phyloP scores from a whole-genome alignment of 108 stramenopile genomes.

The Pseudonitzschia multiseries region DNA sequence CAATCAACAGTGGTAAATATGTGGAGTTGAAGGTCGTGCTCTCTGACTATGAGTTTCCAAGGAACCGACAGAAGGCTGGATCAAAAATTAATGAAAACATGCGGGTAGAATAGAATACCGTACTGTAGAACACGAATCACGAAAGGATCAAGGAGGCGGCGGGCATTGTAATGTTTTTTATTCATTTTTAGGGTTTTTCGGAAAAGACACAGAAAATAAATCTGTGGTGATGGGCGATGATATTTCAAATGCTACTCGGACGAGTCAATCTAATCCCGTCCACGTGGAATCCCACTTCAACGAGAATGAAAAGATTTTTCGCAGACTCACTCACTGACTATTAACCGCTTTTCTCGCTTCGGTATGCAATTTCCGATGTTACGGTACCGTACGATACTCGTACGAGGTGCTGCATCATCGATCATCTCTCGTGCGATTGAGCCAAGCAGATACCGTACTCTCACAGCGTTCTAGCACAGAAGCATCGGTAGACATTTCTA shows the following conservation, averaged over 20 bases:
- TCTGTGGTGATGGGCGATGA: neutral
- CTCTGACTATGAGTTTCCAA: too few relatives aligned
- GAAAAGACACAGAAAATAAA: neutral
- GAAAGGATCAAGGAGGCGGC: too few relatives aligned
- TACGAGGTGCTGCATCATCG: neutral
- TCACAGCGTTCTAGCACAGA: neutral
- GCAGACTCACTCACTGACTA: neutral
- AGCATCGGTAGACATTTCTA: neutral
- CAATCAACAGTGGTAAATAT: too few relatives aligned
- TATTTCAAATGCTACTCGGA: neutral
- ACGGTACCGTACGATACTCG: neutral
- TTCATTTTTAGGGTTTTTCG: neutral
- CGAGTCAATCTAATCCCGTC: neutral
- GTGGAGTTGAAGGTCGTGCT: too few relatives aligned
- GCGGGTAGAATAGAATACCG: too few relatives aligned
- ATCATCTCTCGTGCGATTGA: neutral
- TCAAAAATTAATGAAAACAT: too few relatives aligned
- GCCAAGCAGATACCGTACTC: neutral
- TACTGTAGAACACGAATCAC: too few relatives aligned
- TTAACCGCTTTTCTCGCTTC: too few relatives aligned
- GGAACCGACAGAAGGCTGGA: too few relatives aligned
- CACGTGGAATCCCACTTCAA: conserved; percentile 13
- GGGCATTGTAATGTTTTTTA: too few relatives aligned
- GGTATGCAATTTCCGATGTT: too few relatives aligned
- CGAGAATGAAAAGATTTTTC: neutral